Evolutionary conservation across 164 flowering plant genomes (phyloP).

Genomic region (Liriodendron chinense): DNA sequence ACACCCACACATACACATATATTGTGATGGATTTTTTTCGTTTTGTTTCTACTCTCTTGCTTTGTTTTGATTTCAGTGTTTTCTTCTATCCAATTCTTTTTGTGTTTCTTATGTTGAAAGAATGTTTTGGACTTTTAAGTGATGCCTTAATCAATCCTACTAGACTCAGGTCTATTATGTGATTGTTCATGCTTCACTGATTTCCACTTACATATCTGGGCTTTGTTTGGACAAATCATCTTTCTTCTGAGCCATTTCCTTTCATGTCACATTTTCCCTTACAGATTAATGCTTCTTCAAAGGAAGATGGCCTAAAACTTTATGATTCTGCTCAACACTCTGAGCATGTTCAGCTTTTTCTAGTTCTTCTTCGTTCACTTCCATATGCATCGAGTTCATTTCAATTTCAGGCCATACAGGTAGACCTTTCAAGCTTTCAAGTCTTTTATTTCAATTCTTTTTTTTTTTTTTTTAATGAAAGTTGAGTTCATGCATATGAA

Average conservation of each 20-base stretch:
- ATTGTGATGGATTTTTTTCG: too few relatives aligned
- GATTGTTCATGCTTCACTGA: too few relatives aligned
- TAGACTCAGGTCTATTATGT: too few relatives aligned
- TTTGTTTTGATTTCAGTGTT: neutral
- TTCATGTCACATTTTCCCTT: constrained; percentile 14
- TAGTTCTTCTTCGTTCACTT: constrained; percentile 89
- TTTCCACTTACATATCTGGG: neutral
- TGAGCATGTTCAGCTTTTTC: constrained; percentile 76
- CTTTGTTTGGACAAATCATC: neutral
- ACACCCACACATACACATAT: too few relatives aligned
- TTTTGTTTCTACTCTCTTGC: neutral
- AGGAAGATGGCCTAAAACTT: constrained; percentile 84
- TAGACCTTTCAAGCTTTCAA: constrained; percentile 18
- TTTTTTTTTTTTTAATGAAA: too few relatives aligned
- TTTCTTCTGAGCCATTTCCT: neutral
- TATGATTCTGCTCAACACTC: constrained; percentile 88
- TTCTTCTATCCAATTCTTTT: neutral
- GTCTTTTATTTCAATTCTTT: too few relatives aligned
- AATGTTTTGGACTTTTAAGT: neutral
- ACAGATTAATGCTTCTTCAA: constrained; percentile 89
- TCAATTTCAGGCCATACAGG: constrained; percentile 91
- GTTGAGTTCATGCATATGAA: too few relatives aligned
- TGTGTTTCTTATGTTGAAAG: neutral
- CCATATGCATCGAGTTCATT: constrained; percentile 78
- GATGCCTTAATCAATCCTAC: neutral